Percentiles rank a stretch among this genome's conserved stretches.
Conservation (phyloP, 495 filamentous ascomycete species). For the Sphaerosporella brunnea region DNA sequence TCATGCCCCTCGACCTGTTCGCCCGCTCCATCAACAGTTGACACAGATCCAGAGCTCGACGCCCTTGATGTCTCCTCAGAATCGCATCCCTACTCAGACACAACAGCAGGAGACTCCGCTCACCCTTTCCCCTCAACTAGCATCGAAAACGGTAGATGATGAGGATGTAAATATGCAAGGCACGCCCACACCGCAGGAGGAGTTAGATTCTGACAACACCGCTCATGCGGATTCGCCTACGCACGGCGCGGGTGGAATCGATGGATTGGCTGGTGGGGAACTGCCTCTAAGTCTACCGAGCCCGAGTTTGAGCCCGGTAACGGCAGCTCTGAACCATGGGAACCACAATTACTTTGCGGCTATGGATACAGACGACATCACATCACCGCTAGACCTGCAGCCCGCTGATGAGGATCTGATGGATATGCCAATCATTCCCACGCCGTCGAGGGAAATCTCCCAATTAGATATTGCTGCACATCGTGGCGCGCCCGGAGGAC, state of each 20-base stretch:
- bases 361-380: constrained; percentile 25
- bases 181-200: constrained; percentile 21
- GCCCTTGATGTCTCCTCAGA: constrained; percentile 12
- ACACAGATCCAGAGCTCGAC: constrained; percentile 23
- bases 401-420: constrained; percentile 31
- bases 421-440: constrained; percentile 14
- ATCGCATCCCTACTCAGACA: constrained; percentile 14
- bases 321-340: constrained; percentile 34
- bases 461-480: neutral
- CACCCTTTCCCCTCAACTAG: constrained; percentile 25
- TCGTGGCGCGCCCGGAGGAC: constrained; percentile 4
- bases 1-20: constrained; percentile 21
- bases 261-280: constrained; percentile 24
- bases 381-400: constrained; percentile 21
- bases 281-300: constrained; percentile 89
- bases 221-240: neutral
- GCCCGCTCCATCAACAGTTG: constrained; percentile 26
- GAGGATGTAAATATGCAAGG: constrained; percentile 21
- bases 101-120: constrained; percentile 28
- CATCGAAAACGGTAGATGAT: constrained; percentile 17
- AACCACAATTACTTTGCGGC: constrained; percentile 27
- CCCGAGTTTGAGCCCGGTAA: constrained; percentile 81
- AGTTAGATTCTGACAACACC: constrained; percentile 22
- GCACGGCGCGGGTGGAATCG: neutral
- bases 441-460: constrained; percentile 3